Conservation (phyloP, 2,329 filamentous ascomycete genomes). For the Coniochaeta sp. region DNA sequence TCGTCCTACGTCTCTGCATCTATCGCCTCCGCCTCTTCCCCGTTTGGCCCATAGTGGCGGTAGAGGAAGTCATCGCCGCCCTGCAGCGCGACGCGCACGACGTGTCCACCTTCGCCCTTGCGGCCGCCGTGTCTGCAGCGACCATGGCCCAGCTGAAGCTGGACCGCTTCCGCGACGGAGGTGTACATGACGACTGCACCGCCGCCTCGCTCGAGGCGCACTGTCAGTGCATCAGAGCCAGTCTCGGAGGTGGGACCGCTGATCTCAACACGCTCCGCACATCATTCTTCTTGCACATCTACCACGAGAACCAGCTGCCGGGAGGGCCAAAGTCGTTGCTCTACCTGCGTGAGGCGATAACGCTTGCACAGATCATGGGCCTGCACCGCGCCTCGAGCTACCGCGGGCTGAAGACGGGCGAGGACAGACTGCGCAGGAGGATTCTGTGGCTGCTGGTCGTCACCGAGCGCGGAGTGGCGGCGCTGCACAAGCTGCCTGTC, state of each 20-base stretch:
- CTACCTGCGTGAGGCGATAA: conserved; percentile 43
- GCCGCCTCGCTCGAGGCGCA: conserved; percentile 27
- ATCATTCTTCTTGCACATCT: conserved; percentile 45
- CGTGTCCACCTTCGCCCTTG: conserved; percentile 30
- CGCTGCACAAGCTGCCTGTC: conserved; percentile 41
- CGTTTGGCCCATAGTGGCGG: conserved; percentile 43
- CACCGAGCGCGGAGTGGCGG: conserved; percentile 41
- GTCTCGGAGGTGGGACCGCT: conserved; percentile 14
- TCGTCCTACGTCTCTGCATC: conserved; percentile 30
- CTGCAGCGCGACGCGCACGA: conserved; percentile 26
- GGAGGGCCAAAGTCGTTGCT: conserved; percentile 39
- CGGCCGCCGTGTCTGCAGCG: conserved; percentile 38
- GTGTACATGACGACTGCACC: conserved; percentile 21
- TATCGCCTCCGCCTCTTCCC: conserved; percentile 44
- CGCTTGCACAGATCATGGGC: conserved; percentile 40
- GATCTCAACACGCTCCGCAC: conserved; percentile 35
- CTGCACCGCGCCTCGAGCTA: conserved; percentile 38
- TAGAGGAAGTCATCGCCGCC: conserved; percentile 30
- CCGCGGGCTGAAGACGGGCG: conserved; percentile 21
- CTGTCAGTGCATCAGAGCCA: conserved; percentile 22
- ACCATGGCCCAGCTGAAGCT: conserved; percentile 42
- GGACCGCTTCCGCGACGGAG: conserved; percentile 20
- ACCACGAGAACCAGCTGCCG: conserved; percentile 39
- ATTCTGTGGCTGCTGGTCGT: conserved; percentile 42
- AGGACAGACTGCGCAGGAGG: conserved; percentile 37